Percentiles rank a stretch among this genome's conserved stretches.
Conservation (phyloP, 73 alveolate species). For the Effrenium voratum region DNA sequence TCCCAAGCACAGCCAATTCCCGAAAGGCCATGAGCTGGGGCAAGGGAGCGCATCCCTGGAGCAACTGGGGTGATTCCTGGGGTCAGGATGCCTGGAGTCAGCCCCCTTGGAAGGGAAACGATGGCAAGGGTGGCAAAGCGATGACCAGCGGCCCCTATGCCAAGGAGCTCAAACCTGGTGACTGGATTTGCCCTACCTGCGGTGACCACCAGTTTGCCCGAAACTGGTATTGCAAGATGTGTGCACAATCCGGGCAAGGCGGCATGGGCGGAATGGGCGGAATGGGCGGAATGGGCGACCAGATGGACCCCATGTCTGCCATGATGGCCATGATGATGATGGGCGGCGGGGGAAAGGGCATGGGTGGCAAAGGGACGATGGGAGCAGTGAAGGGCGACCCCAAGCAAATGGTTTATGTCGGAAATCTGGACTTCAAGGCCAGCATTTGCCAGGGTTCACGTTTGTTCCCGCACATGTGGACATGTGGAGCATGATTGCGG, state of each 20-base stretch:
- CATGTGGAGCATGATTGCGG: no score
- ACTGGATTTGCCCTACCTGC: neutral
- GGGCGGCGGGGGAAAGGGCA: neutral
- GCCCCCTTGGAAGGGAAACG: neutral
- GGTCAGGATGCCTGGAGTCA: neutral
- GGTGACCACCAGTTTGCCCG: constrained; percentile 17
- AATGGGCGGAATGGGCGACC: neutral
- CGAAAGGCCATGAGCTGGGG: neutral
- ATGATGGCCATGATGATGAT: neutral
- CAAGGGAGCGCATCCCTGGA: neutral
- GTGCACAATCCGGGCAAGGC: neutral
- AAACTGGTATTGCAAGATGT: neutral
- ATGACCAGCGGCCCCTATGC: neutral
- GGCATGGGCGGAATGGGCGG: no score
- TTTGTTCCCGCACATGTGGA: no score
- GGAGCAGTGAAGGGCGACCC: neutral
- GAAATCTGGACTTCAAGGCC: neutral
- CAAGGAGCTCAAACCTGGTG: neutral
- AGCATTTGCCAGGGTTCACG: neutral
- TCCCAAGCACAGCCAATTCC: neutral
- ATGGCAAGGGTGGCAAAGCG: neutral
- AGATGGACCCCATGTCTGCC: neutral
- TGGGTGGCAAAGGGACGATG: no score
- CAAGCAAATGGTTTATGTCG: neutral
- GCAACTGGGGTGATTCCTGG: neutral